Evolutionary conservation across 331 rosid species (phyloP).

Genomic region (Quercus phellos): DNA sequence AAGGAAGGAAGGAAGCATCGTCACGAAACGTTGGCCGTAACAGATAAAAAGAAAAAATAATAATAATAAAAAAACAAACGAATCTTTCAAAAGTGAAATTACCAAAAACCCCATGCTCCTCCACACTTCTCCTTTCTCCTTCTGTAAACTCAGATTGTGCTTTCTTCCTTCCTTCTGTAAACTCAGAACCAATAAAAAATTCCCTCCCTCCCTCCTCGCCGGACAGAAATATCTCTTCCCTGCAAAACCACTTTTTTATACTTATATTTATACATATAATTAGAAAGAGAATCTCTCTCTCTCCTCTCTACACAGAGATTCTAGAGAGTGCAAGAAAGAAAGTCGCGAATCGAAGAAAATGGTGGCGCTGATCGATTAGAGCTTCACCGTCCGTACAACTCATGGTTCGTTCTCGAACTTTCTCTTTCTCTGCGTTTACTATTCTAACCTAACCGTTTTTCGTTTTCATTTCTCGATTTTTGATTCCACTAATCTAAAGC

Average conservation of each 20-base stretch:
- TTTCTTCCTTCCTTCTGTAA: conserved; percentile 4
- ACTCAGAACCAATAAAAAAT: conserved; percentile 5
- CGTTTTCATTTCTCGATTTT: neutral
- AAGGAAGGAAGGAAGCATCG: neutral
- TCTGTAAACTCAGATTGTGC: neutral
- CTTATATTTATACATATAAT: no score
- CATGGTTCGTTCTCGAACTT: neutral
- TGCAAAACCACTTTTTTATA: neutral
- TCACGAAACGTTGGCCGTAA: neutral
- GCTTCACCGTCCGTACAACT: neutral
- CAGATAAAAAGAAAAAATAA: neutral
- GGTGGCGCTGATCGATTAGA: conserved; percentile 14
- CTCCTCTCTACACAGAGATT: neutral
- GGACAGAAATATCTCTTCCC: neutral
- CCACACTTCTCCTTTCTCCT: neutral
- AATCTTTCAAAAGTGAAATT: neutral
- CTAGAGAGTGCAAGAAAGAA: neutral
- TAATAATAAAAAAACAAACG: no score
- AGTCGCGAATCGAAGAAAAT: neutral
- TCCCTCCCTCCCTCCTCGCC: conserved; percentile 16
- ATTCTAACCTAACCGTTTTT: neutral
- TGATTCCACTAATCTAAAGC: neutral
- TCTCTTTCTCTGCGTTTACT: neutral
- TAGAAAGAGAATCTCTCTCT: neutral
- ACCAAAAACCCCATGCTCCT: neutral